Evolutionary conservation across 2,329 filamentous ascomycete genomes (phyloP), one percentile per base, ranked within the genome.

Genomic region (Aspergillus fijiensis): DNA sequence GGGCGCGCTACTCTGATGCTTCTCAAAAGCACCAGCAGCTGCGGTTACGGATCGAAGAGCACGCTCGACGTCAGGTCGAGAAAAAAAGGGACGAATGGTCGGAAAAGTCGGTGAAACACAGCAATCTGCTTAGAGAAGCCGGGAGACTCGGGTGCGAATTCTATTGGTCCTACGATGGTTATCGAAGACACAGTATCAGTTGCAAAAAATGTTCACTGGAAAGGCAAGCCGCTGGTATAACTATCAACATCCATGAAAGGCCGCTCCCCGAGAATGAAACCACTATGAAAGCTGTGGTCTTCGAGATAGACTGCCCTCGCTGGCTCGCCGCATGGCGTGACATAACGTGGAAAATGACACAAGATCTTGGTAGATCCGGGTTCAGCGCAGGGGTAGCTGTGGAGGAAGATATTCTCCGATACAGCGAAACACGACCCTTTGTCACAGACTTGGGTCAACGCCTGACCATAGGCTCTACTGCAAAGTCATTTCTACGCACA

Each of bases 241-340:
- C 16, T 0, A 85, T 88, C 10, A 1, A 50, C 0, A 67, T 83
- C 5, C 74, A 84, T 60, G 85, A 87, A 63, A 85, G 82, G 82
- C 84, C 85, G 0, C 71, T 87, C 0, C 80, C 83, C 0, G 35
- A 54, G 0, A 14, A 73, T 0, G 1, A 52, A 0, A 4, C 56
- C 0, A 31, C 72, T 6, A 73, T 74, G 0, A 79, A 81, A 57
- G 72, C 80, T 0, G 72, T 77, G 0, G 73, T 86, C 0, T 87
- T 86, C 54, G 84, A 87, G 61, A 69, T 86, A 0, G 47, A 62
- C 0, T 65, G 78, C 0, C 83, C 83, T 0, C 3, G 19, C 0
- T 49, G 65, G 1, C 80, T 83, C 33, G 65, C 67, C 0, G 50
- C 65, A 3, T 86, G 84, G 84, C 73, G 83, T 14, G 79, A 85